phyloP scores from a whole-genome alignment of 805 yeast genomes.

The Lachancea nothofagi region DNA sequence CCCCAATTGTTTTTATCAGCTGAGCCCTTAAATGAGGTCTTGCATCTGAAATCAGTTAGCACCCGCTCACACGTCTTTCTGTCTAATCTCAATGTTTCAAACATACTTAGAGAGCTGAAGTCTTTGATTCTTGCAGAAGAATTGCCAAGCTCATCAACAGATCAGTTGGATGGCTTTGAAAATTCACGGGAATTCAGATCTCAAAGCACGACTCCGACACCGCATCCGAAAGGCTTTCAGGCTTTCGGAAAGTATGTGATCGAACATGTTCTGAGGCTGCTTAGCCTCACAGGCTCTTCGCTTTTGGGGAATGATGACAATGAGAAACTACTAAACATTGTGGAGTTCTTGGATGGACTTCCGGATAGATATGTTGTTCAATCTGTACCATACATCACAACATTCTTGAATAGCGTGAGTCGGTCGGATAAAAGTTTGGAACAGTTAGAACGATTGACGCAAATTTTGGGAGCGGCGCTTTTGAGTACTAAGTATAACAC shows the following conservation, averaged over 20 bases:
- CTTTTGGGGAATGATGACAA: not conserved
- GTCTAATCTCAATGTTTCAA: slow-evolving; percentile 1
- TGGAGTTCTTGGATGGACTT: not conserved
- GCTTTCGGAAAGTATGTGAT: not conserved
- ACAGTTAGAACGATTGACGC: slow-evolving; percentile 16
- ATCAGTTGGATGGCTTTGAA: slow-evolving; percentile 2
- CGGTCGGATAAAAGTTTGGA: not conserved
- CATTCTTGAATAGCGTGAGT: not conserved
- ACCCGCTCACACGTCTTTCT: slow-evolving; percentile 4
- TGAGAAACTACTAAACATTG: not conserved
- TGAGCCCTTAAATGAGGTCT: not conserved
- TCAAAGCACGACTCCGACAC: slow-evolving; percentile 2
- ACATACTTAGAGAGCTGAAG: slow-evolving; percentile 4
- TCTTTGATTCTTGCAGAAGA: not conserved
- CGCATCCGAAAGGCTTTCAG: not conserved
- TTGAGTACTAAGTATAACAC: slow-evolving; percentile 20
- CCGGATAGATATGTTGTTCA: not conserved
- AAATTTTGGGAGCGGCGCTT: slow-evolving; percentile 22
- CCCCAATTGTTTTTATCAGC: not conserved
- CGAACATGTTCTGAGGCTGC: not conserved
- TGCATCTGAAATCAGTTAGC: not conserved
- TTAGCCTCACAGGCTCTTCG: not conserved
- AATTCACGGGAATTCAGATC: slow-evolving; percentile 1
- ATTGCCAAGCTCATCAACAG: not conserved
- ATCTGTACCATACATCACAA: not conserved